phyloP scores from a whole-genome alignment of 2,329 filamentous ascomycete species.

The Allantophomopsis lycopodina region DNA sequence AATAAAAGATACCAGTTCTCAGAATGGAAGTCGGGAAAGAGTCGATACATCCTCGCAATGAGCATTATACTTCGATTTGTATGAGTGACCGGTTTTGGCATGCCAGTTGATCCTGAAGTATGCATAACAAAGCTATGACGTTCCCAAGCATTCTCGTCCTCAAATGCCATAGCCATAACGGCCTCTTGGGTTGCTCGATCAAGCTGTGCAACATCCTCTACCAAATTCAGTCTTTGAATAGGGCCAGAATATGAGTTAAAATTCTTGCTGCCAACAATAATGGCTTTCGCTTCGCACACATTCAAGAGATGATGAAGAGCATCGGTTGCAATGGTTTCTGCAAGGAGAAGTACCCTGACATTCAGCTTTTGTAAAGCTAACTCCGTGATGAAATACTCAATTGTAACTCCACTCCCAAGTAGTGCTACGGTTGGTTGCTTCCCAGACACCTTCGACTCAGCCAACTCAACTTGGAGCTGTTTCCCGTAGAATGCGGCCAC shows the following conservation, averaged over 20 bases:
- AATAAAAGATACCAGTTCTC: slow-evolving; percentile 20
- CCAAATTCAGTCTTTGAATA: slow-evolving; percentile 10
- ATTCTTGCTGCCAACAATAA: slow-evolving; percentile 16
- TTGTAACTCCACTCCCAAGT: slow-evolving; percentile 13
- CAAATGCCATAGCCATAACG: slow-evolving; percentile 12
- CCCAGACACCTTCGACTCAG: slow-evolving; percentile 9
- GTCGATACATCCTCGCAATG: slow-evolving; percentile 19
- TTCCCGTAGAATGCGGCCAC: slow-evolving; percentile 14
- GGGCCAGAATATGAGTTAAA: slow-evolving; percentile 7
- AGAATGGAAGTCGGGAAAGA: slow-evolving; percentile 17
- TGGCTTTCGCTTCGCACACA: slow-evolving; percentile 11
- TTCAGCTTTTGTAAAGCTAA: slow-evolving; percentile 18
- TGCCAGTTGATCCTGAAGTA: slow-evolving; percentile 16
- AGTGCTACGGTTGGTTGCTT: slow-evolving; percentile 17
- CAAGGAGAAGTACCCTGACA: slow-evolving; percentile 15
- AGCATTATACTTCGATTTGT: slow-evolving; percentile 19
- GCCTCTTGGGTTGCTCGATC: slow-evolving; percentile 2
- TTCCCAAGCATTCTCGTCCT: slow-evolving; percentile 17
- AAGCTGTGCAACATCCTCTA: slow-evolving; percentile 7
- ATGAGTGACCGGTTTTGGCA: slow-evolving; percentile 12
- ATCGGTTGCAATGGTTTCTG: slow-evolving; percentile 14
- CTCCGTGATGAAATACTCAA: slow-evolving; percentile 17
- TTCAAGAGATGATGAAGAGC: slow-evolving; percentile 15
- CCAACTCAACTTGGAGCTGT: slow-evolving; percentile 10
- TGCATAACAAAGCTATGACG: slow-evolving; percentile 17